Base-by-base conservation (phyloP, 768 basidiomycete species). In the Collybia sordida region DNA sequence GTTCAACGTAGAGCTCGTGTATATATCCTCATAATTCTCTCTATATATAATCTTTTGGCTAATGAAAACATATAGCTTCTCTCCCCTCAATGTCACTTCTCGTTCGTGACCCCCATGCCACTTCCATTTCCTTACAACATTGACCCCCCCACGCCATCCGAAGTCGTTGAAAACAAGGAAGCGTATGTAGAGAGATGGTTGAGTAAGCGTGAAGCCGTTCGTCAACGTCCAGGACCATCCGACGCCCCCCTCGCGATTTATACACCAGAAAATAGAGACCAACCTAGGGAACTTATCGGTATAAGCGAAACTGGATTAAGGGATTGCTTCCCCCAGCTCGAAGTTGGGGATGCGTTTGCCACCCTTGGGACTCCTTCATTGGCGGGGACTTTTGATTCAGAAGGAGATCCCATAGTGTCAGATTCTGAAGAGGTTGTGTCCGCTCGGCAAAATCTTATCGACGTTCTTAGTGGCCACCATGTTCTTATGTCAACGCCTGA, bases 71-170 rank as follows among this genome's bases (percentile, higher is more conserved):
- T 45, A 41, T 50, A 71, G 51, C 71, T 90, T 1, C 69, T 88
- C 15, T 66, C 77, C 0, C 62, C 73, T 0, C 64, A 75, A 35
- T 78, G 79, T 3, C 92, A 94, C 64, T 94, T 83, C 67, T 80
- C 87, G n/a, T 83, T 85, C 62, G 85, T 92, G 47, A 78, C 89
- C 3, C 95, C 96, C 0, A 79, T 92, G 54, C 91, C 93, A 7
- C 52, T 88, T 0, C 71, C 85, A 2, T 98, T 97, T 67, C 96
- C 95, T 0, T 93, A 88, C 65, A 72, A 83, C 25, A 83, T 96
- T 21, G 70, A 77, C 42, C 72, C 80, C 0, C 80, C 77, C 12
- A 72, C 72, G 25, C 73, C 77, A 37, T 65, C 78, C n/a, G 72
- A 77, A 15, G 69, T 66, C 1, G 64, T 63, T 6, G 65, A 74